phyloP scores from a whole-genome alignment of 139 green algal species.

The Tetradesmus lagerheimii region DNA sequence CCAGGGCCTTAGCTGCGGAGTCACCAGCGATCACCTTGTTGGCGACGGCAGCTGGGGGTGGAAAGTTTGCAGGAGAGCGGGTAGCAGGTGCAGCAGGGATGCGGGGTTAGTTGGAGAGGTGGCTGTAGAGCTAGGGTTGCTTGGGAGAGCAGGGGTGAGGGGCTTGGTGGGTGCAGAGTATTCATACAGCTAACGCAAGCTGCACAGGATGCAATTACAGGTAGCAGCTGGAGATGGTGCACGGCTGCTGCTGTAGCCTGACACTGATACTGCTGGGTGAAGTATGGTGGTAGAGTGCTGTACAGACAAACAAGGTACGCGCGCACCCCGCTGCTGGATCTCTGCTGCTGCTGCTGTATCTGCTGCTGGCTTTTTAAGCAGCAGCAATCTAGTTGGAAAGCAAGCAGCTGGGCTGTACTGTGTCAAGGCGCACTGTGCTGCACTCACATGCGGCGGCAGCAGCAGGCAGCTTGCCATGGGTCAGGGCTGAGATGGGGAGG shows the following conservation, averaged over 20 bases:
- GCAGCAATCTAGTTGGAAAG: too few species aligned
- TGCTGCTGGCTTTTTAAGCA: too few species aligned
- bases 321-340: too few species aligned
- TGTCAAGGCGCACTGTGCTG: neutral
- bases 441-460: slow-evolving; percentile 18
- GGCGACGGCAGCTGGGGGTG: slow-evolving; percentile 3
- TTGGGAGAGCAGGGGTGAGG: too few species aligned
- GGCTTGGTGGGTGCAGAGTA: too few species aligned
- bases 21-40: slow-evolving; percentile 28
- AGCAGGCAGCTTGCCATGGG: neutral
- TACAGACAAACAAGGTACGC: too few species aligned
- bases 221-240: neutral
- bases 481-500: neutral
- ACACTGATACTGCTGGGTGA: neutral
- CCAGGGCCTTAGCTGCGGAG: slow-evolving; percentile 21
- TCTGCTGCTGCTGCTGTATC: neutral
- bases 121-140: too few species aligned
- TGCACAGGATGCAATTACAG: too few species aligned
- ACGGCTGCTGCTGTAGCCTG: too few species aligned
- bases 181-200: too few species aligned
- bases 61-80: neutral
- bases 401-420: neutral
- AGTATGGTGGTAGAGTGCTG: too few species aligned
- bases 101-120: too few species aligned
- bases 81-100: neutral